Evolutionary conservation across 2,329 filamentous ascomycete species (phyloP).

Genomic region (Plenodomus tracheiphilus): DNA sequence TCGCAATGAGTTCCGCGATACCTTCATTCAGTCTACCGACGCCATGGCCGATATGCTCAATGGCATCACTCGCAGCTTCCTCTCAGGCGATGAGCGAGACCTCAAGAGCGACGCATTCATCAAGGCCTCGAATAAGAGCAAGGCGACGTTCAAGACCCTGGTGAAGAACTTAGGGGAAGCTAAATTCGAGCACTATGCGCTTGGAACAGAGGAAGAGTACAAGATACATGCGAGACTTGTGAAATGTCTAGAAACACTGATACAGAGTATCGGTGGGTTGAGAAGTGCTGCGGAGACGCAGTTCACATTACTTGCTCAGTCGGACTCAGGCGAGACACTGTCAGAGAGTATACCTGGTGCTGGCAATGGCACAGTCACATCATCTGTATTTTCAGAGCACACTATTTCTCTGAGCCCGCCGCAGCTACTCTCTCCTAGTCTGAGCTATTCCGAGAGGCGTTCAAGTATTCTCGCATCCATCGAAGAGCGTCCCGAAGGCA

Average conservation of each 20-base stretch:
- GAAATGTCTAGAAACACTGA: conserved; percentile 80
- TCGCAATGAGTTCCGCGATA: conserved; percentile 70
- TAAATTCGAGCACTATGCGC: conserved; percentile 83
- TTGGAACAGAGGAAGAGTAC: conserved; percentile 80
- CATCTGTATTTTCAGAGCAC: conserved; percentile 29
- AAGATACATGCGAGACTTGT: conserved; percentile 77
- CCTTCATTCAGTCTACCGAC: conserved; percentile 73
- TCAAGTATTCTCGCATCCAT: conserved; percentile 48
- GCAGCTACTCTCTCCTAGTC: conserved; percentile 29
- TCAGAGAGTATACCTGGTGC: conserved; percentile 12
- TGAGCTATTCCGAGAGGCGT: conserved; percentile 37
- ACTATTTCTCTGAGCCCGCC: conserved; percentile 28
- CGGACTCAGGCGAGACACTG: conserved; percentile 24
- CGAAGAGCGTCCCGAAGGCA: conserved; percentile 45
- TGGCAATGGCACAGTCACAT: conserved; percentile 24
- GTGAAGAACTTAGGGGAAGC: conserved; percentile 80
- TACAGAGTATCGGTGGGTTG: conserved; percentile 87
- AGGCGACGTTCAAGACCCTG: conserved; percentile 68
- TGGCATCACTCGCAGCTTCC: conserved; percentile 78
- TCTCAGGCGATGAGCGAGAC: conserved; percentile 80
- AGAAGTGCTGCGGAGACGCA: conserved; percentile 88
- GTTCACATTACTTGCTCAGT: conserved; percentile 78
- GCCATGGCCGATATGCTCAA: conserved; percentile 80
- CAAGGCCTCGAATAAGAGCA: conserved; percentile 65
- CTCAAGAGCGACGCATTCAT: conserved; percentile 68